Percentiles rank a stretch among this genome's conserved stretches.
phyloP scores from a whole-genome alignment of 768 basidiomycete species.

The Paxillus ammoniavirescens region DNA sequence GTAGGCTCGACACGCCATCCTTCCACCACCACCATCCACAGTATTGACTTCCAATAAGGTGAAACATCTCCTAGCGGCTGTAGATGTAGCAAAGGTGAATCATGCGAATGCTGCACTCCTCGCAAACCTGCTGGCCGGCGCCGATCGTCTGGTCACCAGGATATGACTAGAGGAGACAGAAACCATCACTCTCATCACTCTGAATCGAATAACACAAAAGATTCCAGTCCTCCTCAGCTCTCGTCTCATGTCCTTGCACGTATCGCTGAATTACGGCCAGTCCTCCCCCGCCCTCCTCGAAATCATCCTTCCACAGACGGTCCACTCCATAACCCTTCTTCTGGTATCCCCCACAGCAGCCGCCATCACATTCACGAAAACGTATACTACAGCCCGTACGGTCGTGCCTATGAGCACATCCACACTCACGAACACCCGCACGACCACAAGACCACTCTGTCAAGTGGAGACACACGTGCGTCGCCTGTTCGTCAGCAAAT shows the following conservation, averaged over 20 bases:
- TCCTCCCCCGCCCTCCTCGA: conserved; percentile 59
- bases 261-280: conserved; percentile 64
- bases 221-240: conserved; percentile 21
- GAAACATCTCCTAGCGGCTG: conserved; percentile 45
- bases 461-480: conserved; percentile 17
- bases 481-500: conserved; percentile 22
- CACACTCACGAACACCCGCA: conserved; percentile 35
- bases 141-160: conserved; percentile 28
- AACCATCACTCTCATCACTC: conserved; percentile 14
- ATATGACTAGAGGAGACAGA: conserved; percentile 29
- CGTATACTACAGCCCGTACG: conserved; percentile 63
- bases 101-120: conserved; percentile 60
- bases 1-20: conserved; percentile 55
- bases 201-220: conserved; percentile 13
- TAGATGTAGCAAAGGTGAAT: conserved; percentile 42
- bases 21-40: conserved; percentile 35
- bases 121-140: conserved; percentile 41
- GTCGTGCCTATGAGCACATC: conserved; percentile 58
- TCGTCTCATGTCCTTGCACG: conserved; percentile 56
- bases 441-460: conserved; percentile 19
- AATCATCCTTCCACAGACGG: conserved; percentile 25
- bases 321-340: conserved; percentile 48
- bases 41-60: conserved; percentile 50
- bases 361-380: conserved; percentile 53
- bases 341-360: conserved; percentile 36